Percentiles rank a stretch among this genome's conserved stretches.
These are phyloP conservation scores for Quercus phellos DNA, from an alignment of 331 rosid species.

Conservation along the genomic window DNA sequence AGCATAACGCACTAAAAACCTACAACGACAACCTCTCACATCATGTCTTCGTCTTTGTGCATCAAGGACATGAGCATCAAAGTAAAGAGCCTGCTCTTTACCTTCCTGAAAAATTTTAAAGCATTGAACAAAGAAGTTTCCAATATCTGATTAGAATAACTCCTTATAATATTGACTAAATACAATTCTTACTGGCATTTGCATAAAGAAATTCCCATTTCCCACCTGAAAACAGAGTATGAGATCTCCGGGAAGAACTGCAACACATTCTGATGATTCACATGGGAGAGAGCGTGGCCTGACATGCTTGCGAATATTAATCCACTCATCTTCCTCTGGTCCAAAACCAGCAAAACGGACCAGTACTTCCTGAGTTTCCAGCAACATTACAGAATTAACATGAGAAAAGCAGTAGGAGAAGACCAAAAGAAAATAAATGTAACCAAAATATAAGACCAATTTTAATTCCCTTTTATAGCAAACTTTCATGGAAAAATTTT, in stretches of 20 bases:
- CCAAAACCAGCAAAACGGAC: slow-evolving; percentile 95
- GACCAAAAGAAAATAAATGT: not conserved
- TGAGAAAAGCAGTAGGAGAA: not conserved
- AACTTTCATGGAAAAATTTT: slow-evolving; percentile 7
- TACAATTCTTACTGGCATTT: slow-evolving; percentile 5
- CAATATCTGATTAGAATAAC: slow-evolving; percentile 17
- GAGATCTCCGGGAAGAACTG: slow-evolving; percentile 96
- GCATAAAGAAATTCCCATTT: not conserved
- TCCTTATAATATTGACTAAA: not conserved
- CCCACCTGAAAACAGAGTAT: slow-evolving; percentile 93
- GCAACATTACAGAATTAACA: slow-evolving; percentile 9
- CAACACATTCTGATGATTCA: slow-evolving; percentile 97
- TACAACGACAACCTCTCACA: slow-evolving; percentile 98
- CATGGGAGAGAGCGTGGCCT: slow-evolving; percentile 98
- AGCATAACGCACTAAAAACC: slow-evolving; percentile 94
- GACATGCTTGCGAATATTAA: slow-evolving; percentile 69
- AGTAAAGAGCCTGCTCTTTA: slow-evolving; percentile 98
- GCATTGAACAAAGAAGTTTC: not conserved
- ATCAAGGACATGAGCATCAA: slow-evolving; percentile 95
- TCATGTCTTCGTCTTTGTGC: slow-evolving; percentile 98
- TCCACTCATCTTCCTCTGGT: slow-evolving; percentile 97
- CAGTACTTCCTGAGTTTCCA: slow-evolving; percentile 69
- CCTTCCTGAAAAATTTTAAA: slow-evolving; percentile 61
- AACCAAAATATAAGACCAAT: not conserved
- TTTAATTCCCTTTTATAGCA: not conserved